A percentile compares a stretch with the other conserved stretches of the same genome.
phyloP scores from a whole-genome alignment of 257 asterid species.

The Leptodermis oblonga region DNA sequence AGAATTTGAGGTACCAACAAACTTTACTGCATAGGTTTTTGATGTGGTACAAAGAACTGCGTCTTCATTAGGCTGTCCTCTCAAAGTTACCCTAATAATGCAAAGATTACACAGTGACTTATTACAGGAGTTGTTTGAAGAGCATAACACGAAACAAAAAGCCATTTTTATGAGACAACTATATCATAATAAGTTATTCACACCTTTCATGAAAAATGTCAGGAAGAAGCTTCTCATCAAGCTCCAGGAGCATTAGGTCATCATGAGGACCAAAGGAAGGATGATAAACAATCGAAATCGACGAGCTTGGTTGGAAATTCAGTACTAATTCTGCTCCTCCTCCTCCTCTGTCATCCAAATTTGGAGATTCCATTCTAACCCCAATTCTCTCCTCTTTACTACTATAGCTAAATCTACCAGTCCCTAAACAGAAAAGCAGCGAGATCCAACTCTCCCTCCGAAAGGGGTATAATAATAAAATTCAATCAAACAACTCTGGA shows the following conservation, averaged over 20 bases:
- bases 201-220: conserved; percentile 74
- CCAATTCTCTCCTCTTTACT: conserved; percentile 10
- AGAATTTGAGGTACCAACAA: conserved; percentile 91
- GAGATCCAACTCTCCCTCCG: not conserved
- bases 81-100: conserved; percentile 58
- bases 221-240: conserved; percentile 77
- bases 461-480: not conserved
- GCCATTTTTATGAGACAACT: not conserved
- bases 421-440: not conserved
- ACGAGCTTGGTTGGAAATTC: conserved; percentile 53
- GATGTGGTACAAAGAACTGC: conserved; percentile 84
- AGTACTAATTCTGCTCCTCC: conserved; percentile 78
- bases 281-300: conserved; percentile 67
- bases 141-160: not conserved
- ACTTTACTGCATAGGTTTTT: conserved; percentile 84
- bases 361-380: conserved; percentile 35
- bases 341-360: conserved; percentile 16
- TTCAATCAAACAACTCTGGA: not conserved
- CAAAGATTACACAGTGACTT: not conserved
- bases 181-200: conserved; percentile 6
- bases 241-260: conserved; percentile 80
- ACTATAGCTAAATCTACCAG: not conserved
- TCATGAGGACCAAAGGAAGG: conserved; percentile 63
- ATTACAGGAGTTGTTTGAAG: not conserved
- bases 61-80: conserved; percentile 92